Conservation (phyloP, 1,284 basidiomycete genomes). For the Tilletiaria anomala region DNA sequence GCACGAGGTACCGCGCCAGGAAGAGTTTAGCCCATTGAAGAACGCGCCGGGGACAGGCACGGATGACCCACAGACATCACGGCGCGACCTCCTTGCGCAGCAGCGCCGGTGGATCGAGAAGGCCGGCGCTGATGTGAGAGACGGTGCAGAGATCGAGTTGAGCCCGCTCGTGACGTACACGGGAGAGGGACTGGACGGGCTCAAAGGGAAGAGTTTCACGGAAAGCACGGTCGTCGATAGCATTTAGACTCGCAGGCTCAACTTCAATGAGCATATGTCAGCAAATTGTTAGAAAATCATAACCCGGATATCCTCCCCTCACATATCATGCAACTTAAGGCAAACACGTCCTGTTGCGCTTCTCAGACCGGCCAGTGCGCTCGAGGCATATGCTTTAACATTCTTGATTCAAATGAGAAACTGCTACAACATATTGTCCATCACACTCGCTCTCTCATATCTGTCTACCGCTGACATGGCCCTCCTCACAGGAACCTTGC, state of each 20-base stretch:
- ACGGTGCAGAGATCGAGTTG: slow-evolving; percentile 70
- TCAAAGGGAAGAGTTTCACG: slow-evolving; percentile 60
- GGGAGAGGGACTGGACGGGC: slow-evolving; percentile 71
- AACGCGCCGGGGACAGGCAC: slow-evolving; percentile 87
- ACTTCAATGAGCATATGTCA: no score
- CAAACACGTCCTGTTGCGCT: no score
- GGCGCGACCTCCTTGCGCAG: slow-evolving; percentile 77
- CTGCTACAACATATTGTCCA: no score
- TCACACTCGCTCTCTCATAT: no score
- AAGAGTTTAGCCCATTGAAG: slow-evolving; percentile 94
- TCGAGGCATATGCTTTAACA: no score
- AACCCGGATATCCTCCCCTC: no score
- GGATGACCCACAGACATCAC: slow-evolving; percentile 82
- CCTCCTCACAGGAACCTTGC: slow-evolving; percentile 7
- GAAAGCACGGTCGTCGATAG: slow-evolving; percentile 17
- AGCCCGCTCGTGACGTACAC: slow-evolving; percentile 76
- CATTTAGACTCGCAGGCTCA: no score
- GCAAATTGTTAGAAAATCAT: no score
- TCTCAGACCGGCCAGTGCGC: no score
- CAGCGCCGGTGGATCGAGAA: slow-evolving; percentile 67
- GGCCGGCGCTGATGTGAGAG: slow-evolving; percentile 59
- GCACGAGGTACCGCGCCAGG: slow-evolving; percentile 69
- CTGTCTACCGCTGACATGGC: no score
- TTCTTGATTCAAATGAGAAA: no score
- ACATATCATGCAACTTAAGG: no score